A percentile compares a stretch with the other conserved stretches of the same genome.
Conservation (phyloP, 2,329 filamentous ascomycete genomes). For the Helotiales sp. region DNA sequence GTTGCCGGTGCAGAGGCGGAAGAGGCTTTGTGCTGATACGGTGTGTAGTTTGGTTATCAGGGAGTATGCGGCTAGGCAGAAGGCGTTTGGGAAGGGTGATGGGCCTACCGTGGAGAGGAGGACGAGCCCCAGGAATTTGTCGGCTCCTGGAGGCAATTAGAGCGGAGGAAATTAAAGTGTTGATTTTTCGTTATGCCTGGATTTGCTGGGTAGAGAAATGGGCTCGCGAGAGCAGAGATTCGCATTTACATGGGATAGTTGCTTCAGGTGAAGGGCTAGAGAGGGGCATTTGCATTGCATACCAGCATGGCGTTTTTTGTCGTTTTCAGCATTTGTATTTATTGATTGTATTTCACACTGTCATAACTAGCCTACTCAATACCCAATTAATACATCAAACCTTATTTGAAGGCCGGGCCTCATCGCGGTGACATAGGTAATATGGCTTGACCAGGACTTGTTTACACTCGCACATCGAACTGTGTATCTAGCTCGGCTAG, state of each 20-base stretch:
- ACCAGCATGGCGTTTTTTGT: constrained; percentile 22
- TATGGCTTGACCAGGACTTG: too few relatives aligned
- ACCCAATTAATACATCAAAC: background rate
- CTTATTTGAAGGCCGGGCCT: background rate
- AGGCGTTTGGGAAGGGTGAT: constrained; percentile 52
- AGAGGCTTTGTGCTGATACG: constrained; percentile 84
- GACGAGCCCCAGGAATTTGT: constrained; percentile 40
- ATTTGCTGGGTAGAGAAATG: background rate
- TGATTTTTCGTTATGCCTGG: background rate
- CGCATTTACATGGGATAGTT: constrained; percentile 20
- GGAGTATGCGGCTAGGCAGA: constrained; percentile 72
- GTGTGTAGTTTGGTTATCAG: constrained; percentile 81
- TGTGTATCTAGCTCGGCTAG: too few relatives aligned
- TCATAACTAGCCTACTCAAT: constrained; percentile 13
- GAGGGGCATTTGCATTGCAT: constrained; percentile 27
- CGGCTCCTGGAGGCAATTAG: background rate
- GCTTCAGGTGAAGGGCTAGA: constrained; percentile 5
- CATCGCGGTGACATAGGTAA: background rate
- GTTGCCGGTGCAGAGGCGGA: constrained; percentile 74
- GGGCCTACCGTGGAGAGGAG: constrained; percentile 34
- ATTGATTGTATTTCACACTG: constrained; percentile 13
- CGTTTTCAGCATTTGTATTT: background rate
- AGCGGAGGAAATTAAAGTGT: too few relatives aligned
- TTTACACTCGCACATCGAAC: too few relatives aligned
- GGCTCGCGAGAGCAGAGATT: background rate